Evolutionary conservation across 148 eudicot species (phyloP), one percentile per base, ranked within the genome.

Genomic region (Limonium bicolor): DNA sequence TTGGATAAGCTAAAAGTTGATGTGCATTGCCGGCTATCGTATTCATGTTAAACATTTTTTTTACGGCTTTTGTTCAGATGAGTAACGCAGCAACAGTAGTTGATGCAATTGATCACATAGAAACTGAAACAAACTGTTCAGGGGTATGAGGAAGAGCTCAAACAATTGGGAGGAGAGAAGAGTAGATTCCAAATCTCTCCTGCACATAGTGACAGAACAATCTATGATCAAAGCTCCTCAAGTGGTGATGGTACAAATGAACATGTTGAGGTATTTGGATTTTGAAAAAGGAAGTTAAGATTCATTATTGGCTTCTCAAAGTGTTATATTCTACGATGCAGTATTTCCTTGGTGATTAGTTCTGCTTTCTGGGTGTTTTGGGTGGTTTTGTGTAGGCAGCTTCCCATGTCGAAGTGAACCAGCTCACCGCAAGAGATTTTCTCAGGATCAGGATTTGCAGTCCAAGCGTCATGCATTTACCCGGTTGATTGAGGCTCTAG

Each of bases 21-120:
- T 18, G 12, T 26, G 7, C 12, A 20, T 40, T 22, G 7, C 10
- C 8, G 36, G 11, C 36, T 15, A 29, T 48, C 2, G 36, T 26
- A 11, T 30, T 18, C 35, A n/a, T 8, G n/a, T 26, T 8, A 26
- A 33, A 41, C 7, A 23, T 4, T 42, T 15, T 20, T 5, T 21
- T 44, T 21, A 17, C 17, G 10, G 19, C 22, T 4, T 31, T 22
- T 67, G 35, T 27, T 18, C 21, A 86, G 96, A 77, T 88, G 94
- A 64, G 72, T 65, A 80, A 41, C 57, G 68, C 72, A 27, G 55
- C 94, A 4, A 77, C 69, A 43, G 38, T 88, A 8, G 74, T 71
- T 5, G 96, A 88, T 64, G 96, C 96, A 17, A 60, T 64, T 31
- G 75, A 74, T 28, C 83, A 88, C 58, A 88, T 88, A 42, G 30